Base-by-base conservation (phyloP, 164 flowering plant genomes). In the Annona squamosa region DNA sequence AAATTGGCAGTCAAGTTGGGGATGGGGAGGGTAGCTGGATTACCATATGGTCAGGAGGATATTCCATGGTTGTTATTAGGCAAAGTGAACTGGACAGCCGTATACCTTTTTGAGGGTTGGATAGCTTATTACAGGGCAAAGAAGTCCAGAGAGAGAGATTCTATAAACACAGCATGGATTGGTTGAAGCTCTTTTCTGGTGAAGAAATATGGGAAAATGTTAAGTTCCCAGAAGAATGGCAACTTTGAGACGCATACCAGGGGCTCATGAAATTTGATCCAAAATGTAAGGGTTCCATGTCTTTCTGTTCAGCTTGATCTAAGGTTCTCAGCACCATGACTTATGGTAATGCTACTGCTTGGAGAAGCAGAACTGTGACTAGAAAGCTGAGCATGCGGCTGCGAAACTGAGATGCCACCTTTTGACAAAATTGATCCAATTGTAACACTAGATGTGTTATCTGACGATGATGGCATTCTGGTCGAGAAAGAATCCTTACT, bases 371-470 rank as follows among this genome's bases (percentile, higher is more conserved):
- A 81, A 67, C 79, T 74, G 79, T 80, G 88, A 65, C 84, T 71
- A 41, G 87, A 71, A 19, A 70, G 81, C 74, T 85, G 89, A 52
- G 68, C 72, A 72, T 74, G 72, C 46, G 86, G 79, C 62, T 76
- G 86, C 78, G 87, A 71, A 73, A 70, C 68, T 45, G 85, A 52
- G 59, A 10, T 1, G 37, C 85, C 88, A 74, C 87, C 74, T 76
- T 75, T 83, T 0, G 95, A 85, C 65, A 85, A 81, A 68, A 83
- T 80, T 18, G 91, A 86, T 76, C 95, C 91, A 52, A 82, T 81
- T n/a, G 85, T 85, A 76, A 85, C 87, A 81, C 85, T 84, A 26
- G 91, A 79, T 44, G 83, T 73, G 77, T 84, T 89, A 76, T 81
- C 79, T 13, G 94, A 80, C 12, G 94, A 80, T 19, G 93, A 81